phyloP scores from a whole-genome alignment of 2,329 filamentous ascomycete species.

The Colletotrichum tanaceti region DNA sequence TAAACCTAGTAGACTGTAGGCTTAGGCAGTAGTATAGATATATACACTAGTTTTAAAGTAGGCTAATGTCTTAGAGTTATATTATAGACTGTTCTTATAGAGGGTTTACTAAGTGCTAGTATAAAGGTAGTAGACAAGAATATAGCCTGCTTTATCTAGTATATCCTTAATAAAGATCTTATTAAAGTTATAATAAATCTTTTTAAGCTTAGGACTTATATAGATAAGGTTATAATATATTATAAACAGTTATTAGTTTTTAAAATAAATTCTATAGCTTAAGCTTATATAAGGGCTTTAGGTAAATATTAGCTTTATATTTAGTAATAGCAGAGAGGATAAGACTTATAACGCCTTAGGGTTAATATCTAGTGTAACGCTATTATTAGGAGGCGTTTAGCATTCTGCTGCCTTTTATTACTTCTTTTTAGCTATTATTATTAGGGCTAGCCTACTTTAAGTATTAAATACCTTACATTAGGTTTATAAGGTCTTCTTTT shows the following conservation, averaged over 20 bases:
- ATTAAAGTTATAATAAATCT: not conserved
- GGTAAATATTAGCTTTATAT: not conserved
- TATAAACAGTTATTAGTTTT: not conserved
- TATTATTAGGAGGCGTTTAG: not conserved
- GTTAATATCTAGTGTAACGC: conserved; percentile 38
- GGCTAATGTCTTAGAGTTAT: not conserved
- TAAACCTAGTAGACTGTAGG: not conserved
- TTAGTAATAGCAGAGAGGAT: not conserved
- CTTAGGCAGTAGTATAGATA: not conserved
- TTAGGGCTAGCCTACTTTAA: not conserved
- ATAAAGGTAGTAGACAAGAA: conserved; percentile 15
- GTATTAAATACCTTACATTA: not conserved
- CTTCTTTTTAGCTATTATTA: not conserved
- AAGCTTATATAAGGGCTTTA: conserved; percentile 9
- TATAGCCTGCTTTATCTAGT: conserved; percentile 2
- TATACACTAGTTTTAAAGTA: not conserved
- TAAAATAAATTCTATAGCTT: not conserved
- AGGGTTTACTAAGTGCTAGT: conserved; percentile 14
- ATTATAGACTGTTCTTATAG: not conserved
- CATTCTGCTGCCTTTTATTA: not conserved
- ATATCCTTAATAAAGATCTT: not conserved
- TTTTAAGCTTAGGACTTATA: not conserved
- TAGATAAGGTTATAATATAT: not conserved
- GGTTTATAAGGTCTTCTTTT: not conserved
- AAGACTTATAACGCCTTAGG: conserved; percentile 6